Percentiles rank a stretch among this genome's conserved stretches.
Conservation (phyloP, 2,329 filamentous ascomycete species). For the Hypoxylon sp. region DNA sequence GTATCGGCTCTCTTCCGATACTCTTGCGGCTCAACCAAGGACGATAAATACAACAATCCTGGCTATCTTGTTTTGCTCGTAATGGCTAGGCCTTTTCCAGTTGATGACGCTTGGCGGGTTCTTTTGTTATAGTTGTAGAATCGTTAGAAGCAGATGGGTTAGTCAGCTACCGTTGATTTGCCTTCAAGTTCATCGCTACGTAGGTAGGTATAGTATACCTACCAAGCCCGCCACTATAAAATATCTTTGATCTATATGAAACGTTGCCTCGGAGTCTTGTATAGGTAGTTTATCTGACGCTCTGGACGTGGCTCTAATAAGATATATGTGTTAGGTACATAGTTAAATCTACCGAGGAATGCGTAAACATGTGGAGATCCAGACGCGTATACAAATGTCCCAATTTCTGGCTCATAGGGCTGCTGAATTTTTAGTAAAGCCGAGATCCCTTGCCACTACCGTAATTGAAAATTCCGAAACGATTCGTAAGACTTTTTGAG, state of each 20-base stretch:
- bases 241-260: neutral
- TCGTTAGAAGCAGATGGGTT: neutral
- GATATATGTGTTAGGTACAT: neutral
- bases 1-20: neutral
- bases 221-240: neutral
- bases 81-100: neutral
- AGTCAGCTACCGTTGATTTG: neutral
- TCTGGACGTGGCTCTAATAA: neutral
- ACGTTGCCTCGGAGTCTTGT: neutral
- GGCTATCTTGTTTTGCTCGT: neutral
- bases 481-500: neutral
- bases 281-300: neutral
- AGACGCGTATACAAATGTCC: neutral
- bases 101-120: neutral
- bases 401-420: neutral
- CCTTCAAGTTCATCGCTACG: neutral
- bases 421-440: neutral
- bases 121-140: neutral
- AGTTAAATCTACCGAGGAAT: neutral
- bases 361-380: neutral
- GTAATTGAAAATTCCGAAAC: neutral
- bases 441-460: neutral
- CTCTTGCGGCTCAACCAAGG: neutral
- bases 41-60: neutral
- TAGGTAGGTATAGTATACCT: neutral